Base-by-base conservation (phyloP, 2,329 filamentous ascomycete species). In the Aspergillus ruber region DNA sequence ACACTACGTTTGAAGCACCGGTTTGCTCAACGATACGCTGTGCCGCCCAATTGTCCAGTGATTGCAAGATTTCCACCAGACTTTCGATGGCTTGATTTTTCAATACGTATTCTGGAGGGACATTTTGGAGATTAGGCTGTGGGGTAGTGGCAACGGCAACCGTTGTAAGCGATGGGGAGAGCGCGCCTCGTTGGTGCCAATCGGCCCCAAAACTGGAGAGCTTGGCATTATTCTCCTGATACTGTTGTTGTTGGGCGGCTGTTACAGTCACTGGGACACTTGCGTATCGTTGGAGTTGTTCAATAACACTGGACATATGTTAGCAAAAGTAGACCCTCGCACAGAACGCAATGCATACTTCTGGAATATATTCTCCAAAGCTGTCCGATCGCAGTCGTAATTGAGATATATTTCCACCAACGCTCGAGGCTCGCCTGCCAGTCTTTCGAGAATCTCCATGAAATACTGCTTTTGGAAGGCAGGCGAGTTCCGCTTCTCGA, bases 341-440 rank as follows among this genome's bases (percentile, higher is more conserved):
- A 15, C 8, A 12, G 6, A n/a, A 25, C 36, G 3, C 39, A 32
- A 35, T 49, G 54, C 60, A 48, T 60, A 72, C 57, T 80, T 76
- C 69, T 98, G 93, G 66, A 95, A 98, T 68, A 97, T 93, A 68
- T 98, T 98, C 70, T 97, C 91, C 50, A 97, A 81, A 8, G 83
- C 83, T 36, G 89, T 90, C 50, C 91, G 81, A 62, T 97, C 94
- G 70, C 93, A 98, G 66, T 98, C 93, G 63, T 98, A 98, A 68
- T 98, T 98, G 53, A 98, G 80, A 68, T 98, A 98, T 12, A 90
- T 85, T 68, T 98, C 93, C 13, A 98, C 93, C 43, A 98, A 68
- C 0, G 89, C 90, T 55, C 88, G 81, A 1, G 91, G 88, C 64
- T 98, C 93, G 13, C 82, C 83, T 50, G 86, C 90, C 42, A 98